phyloP scores from a whole-genome alignment of 345 rosid genomes.

The Bretschneidera sinensis region DNA sequence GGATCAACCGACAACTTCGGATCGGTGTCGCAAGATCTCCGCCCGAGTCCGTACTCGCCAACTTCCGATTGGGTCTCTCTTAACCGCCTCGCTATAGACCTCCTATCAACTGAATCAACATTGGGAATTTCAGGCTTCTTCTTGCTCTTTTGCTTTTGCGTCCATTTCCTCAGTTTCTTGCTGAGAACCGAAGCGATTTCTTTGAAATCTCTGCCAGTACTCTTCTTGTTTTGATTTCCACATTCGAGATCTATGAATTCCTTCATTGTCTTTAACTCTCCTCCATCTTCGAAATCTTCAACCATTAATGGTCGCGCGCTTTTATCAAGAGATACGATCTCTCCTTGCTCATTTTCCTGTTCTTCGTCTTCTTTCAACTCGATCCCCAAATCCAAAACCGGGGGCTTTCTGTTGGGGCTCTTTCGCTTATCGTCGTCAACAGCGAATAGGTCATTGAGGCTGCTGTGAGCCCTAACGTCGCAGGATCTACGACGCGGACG shows the following conservation, averaged over 20 bases:
- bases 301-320: conserved; percentile 10
- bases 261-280: conserved; percentile 63
- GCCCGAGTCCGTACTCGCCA: conserved; percentile 42
- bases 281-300: conserved; percentile 32
- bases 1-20: conserved; percentile 53
- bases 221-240: conserved; percentile 40
- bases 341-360: conserved; percentile 21
- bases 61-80: conserved; percentile 42
- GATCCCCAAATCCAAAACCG: conserved; percentile 5
- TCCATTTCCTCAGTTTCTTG: conserved; percentile 51
- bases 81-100: conserved; percentile 25
- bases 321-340: conserved; percentile 21
- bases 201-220: conserved; percentile 37
- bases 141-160: conserved; percentile 45
- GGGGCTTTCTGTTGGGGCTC: conserved; percentile 17
- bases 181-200: conserved; percentile 56
- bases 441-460: conserved; percentile 41
- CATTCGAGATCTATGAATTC: conserved; percentile 77
- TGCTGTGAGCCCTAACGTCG: conserved; percentile 34
- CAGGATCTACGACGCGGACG: conserved; percentile 55
- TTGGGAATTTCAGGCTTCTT: conserved; percentile 20
- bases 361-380: conserved; percentile 25
- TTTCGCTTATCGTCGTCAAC: conserved; percentile 30
- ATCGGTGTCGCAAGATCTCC: conserved; percentile 68
- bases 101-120: conserved; percentile 32